Evolutionary conservation across 1,284 basidiomycete species (phyloP), one percentile per base, ranked within the genome.

Genomic region (Cutaneotrichosporon sp.): DNA sequence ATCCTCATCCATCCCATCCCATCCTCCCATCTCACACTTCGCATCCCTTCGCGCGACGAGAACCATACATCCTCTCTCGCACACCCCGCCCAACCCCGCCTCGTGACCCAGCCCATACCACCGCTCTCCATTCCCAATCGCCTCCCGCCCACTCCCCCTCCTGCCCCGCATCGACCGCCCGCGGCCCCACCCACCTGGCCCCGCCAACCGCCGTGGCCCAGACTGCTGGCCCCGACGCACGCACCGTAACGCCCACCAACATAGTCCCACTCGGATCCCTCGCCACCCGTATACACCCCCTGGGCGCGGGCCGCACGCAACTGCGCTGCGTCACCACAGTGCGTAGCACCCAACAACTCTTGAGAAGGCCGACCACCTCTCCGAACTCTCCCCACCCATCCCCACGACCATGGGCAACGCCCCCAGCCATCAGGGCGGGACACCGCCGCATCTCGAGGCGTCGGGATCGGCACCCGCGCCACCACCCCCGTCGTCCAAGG

Each of bases 361-460:
- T 42, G 38, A 7, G 16, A 42, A 42, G 18, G 38, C 38, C 16
- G 38, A 42, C 38, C n/a, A 42, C 38, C 38, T n/a, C 38, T n/a
- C 38, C 7, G 38, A 18, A 42, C 38, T 5, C 7, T 18, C 7
- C 38, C 45, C 45, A 7, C 18, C 22, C 46, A 3, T 13, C 8
- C 16, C 47, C 13, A 42, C 38, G 57, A 67, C 38, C 60, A 75
- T 75, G 74, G 74, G 74, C 55, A 75, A 75, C 67, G 61, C 72
- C n/a, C 68, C 72, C 24, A 69, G 69, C 11, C 67, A 69, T 24
- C 59, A 60, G 31, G 54, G 56, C 45, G 56, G 52, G 51, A 29
- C 56, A 29, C 56, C 63, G 20, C 59, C 64, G 46, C 34, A 16
- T 6, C 33, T 33, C 10, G 51, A 53, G n/a, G 22, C 34, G 9